Conservation (phyloP, 257 asterid genomes). For the Linderniella brevidens region DNA sequence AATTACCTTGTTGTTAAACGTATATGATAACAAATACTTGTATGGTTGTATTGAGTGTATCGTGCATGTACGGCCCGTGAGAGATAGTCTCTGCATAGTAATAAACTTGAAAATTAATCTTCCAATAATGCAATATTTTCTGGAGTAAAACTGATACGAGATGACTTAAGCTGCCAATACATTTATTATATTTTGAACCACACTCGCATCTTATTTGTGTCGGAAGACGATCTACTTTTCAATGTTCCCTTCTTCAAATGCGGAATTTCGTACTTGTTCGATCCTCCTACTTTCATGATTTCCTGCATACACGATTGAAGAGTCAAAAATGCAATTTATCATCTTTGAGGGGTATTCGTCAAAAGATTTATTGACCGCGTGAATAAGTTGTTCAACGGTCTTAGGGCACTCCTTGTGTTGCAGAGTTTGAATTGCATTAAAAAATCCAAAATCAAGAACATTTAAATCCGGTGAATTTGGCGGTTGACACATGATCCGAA, state of each 20-base stretch:
- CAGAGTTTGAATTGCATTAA: slow-evolving; percentile 1
- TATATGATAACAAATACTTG: too few relatives aligned
- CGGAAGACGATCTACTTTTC: slow-evolving; percentile 7
- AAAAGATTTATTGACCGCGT: slow-evolving; percentile 7
- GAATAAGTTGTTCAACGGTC: slow-evolving; percentile 3
- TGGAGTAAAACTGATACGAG: too few relatives aligned
- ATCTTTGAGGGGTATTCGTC: not conserved
- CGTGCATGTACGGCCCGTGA: too few relatives aligned
- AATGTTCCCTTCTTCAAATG: slow-evolving; percentile 5
- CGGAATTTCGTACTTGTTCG: slow-evolving; percentile 1
- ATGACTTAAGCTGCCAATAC: not conserved
- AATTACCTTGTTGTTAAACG: too few relatives aligned
- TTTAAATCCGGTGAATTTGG: slow-evolving; percentile 5
- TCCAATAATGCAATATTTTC: too few relatives aligned
- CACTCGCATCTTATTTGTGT: slow-evolving; percentile 3
- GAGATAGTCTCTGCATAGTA: too few relatives aligned
- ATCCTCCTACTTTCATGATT: slow-evolving; percentile 6
- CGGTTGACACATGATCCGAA: slow-evolving; percentile 5
- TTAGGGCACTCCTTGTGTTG: slow-evolving; percentile 3
- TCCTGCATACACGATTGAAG: slow-evolving; percentile 6
- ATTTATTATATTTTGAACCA: slow-evolving; percentile 1
- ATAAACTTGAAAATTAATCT: too few relatives aligned
- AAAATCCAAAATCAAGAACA: slow-evolving; percentile 6
- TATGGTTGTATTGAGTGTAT: too few relatives aligned
- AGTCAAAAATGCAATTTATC: too few relatives aligned